A percentile compares a stretch with the other conserved stretches of the same genome.
phyloP scores from a whole-genome alignment of 2,329 filamentous ascomycete genomes.

The Proliferodiscus dingleyae region DNA sequence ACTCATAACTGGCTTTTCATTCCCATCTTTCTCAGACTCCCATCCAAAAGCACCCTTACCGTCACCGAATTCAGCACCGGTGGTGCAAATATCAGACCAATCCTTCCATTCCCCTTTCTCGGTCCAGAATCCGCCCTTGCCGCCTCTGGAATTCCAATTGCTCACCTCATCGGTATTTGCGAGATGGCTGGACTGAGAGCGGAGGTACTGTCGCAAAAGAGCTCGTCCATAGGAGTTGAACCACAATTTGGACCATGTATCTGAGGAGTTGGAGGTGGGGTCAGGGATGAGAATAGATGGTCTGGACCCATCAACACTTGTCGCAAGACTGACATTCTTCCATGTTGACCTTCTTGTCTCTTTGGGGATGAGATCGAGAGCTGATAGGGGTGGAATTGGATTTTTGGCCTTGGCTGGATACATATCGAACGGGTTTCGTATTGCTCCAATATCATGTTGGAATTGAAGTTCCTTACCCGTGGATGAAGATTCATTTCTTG shows the following conservation, averaged over 20 bases:
- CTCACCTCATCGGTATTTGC: conserved; percentile 39
- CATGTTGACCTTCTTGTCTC: conserved; percentile 5
- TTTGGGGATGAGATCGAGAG: conserved; percentile 12
- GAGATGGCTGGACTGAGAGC: conserved; percentile 37
- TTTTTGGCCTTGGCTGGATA: not conserved
- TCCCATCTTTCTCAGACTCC: conserved; percentile 20
- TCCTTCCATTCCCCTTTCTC: conserved; percentile 22
- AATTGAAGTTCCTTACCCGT: conserved; percentile 6
- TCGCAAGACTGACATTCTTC: conserved; percentile 9
- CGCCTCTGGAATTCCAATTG: conserved; percentile 48
- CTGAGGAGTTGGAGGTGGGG: not conserved
- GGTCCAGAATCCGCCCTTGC: conserved; percentile 50
- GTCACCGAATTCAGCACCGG: conserved; percentile 43
- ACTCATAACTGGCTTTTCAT: not conserved
- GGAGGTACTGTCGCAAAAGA: conserved; percentile 44
- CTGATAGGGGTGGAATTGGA: conserved; percentile 2
- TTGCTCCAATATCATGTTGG: conserved; percentile 15
- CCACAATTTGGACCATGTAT: conserved; percentile 15
- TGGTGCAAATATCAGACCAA: not conserved
- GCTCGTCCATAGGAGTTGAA: conserved; percentile 38
- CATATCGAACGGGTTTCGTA: conserved; percentile 9
- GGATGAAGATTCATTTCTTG: conserved; percentile 8
- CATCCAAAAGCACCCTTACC: conserved; percentile 37
- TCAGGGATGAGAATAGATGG: conserved; percentile 7
- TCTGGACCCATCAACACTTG: conserved; percentile 7